Evolutionary conservation across 768 basidiomycete genomes (phyloP).

Genomic region (Termitomyces sp.): DNA sequence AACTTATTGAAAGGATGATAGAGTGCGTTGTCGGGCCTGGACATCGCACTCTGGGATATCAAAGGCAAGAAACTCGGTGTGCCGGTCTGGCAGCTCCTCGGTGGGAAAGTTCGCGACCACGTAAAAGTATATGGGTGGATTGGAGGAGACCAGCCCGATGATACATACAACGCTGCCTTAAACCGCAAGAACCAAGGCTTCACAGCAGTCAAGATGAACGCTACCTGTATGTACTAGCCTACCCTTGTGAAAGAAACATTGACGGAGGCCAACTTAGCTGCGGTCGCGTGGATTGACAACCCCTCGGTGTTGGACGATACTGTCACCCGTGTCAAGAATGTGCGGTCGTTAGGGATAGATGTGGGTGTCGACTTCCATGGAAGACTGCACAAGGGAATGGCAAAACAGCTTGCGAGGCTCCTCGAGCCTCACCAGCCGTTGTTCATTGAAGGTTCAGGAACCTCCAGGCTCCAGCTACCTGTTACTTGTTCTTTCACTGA

Average conservation of each 20-base stretch:
- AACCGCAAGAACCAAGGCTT: slow-evolving; percentile 61
- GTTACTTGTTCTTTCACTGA: not conserved
- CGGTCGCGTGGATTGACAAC: slow-evolving; percentile 60
- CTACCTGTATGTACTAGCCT: slow-evolving; percentile 37
- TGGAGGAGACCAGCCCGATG: slow-evolving; percentile 53
- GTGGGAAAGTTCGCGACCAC: slow-evolving; percentile 64
- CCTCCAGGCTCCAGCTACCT: not conserved
- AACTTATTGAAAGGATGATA: slow-evolving; percentile 16
- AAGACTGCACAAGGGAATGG: slow-evolving; percentile 66
- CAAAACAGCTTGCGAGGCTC: slow-evolving; percentile 61
- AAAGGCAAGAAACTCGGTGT: slow-evolving; percentile 76
- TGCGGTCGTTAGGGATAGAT: slow-evolving; percentile 55
- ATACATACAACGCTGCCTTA: slow-evolving; percentile 51
- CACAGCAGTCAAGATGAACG: slow-evolving; percentile 75
- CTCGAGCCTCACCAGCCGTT: slow-evolving; percentile 60
- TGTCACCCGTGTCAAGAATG: slow-evolving; percentile 50
- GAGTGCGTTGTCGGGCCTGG: slow-evolving; percentile 58
- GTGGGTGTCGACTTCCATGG: slow-evolving; percentile 74
- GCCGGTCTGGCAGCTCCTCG: slow-evolving; percentile 63
- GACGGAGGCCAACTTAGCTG: slow-evolving; percentile 18
- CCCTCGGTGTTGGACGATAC: slow-evolving; percentile 50
- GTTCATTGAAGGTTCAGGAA: slow-evolving; percentile 58
- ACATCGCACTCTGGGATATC: slow-evolving; percentile 77
- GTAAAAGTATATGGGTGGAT: slow-evolving; percentile 62
- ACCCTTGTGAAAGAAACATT: not conserved